Conservation (phyloP, 1,139 yeast genomes). For the Pneumocystis wakefieldiae region DNA sequence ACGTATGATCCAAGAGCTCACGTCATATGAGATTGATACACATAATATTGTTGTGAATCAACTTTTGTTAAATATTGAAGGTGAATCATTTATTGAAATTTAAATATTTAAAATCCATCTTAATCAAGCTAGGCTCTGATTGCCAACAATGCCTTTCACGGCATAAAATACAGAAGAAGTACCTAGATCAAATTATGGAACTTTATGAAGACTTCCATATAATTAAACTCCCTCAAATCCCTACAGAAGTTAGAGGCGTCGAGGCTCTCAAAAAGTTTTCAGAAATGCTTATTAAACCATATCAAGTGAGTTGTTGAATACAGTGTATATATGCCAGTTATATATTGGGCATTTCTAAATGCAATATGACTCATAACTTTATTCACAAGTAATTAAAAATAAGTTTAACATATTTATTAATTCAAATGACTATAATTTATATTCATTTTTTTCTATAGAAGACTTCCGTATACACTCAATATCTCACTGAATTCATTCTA, state of each 20-base stretch:
- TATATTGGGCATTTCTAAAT: not conserved
- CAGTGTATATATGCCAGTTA: not conserved
- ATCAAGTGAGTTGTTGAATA: not conserved
- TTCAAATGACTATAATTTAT: not conserved
- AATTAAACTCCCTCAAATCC: conserved; percentile 86
- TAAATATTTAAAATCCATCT: conserved; percentile 13
- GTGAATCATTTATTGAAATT: conserved; percentile 31
- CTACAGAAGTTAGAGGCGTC: conserved; percentile 84
- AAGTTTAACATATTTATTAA: not conserved
- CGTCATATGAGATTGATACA: conserved; percentile 89
- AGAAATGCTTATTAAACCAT: conserved; percentile 16
- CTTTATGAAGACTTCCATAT: conserved; percentile 88
- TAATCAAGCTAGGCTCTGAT: conserved; percentile 16
- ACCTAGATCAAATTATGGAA: conserved; percentile 85
- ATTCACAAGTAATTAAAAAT: not conserved
- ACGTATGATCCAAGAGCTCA: conserved; percentile 60
- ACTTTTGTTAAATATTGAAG: conserved; percentile 49
- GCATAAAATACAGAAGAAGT: conserved; percentile 91
- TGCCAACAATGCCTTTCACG: conserved; percentile 87
- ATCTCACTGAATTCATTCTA: not conserved
- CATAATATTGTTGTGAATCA: conserved; percentile 92
- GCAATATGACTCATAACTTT: not conserved
- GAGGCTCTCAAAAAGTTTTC: conserved; percentile 64
- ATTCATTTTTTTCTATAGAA: not conserved
- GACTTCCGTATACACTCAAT: not conserved